phyloP scores from a whole-genome alignment of 2,329 filamentous ascomycete species.

The Neonectria coccinea region DNA sequence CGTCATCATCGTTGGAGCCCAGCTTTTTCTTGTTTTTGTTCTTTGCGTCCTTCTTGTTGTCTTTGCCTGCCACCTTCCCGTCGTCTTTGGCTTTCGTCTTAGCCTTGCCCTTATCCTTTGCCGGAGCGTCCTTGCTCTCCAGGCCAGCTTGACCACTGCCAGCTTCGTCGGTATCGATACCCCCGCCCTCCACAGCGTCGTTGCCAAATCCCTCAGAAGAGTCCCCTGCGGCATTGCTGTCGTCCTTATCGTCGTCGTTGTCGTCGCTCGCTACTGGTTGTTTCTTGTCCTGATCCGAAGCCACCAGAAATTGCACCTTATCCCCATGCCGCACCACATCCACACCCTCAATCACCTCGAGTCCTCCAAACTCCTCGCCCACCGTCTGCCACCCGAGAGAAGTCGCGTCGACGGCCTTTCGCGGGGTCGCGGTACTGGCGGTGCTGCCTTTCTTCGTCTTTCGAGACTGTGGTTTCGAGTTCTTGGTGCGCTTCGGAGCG shows the following conservation, averaged over 20 bases:
- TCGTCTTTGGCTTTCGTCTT: conserved; percentile 44
- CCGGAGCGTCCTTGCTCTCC: conserved; percentile 46
- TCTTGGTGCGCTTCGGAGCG: conserved; percentile 53
- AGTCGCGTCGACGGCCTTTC: conserved; percentile 56
- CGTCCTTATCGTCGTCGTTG: conserved; percentile 50
- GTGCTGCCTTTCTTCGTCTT: conserved; percentile 48
- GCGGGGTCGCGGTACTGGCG: conserved; percentile 37
- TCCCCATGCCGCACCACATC: conserved; percentile 79
- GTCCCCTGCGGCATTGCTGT: conserved; percentile 55
- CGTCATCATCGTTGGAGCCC: conserved; percentile 47
- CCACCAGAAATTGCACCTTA: conserved; percentile 67
- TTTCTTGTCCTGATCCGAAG: conserved; percentile 36
- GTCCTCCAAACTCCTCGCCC: conserved; percentile 91
- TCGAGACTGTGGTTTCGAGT: conserved; percentile 36
- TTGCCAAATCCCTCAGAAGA: conserved; percentile 77
- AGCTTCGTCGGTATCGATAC: conserved; percentile 50
- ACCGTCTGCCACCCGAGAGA: conserved; percentile 76
- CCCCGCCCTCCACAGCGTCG: conserved; percentile 49
- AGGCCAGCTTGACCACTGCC: conserved; percentile 47
- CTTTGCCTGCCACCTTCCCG: conserved; percentile 34
- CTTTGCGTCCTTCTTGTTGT: conserved; percentile 42
- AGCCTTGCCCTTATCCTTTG: conserved; percentile 48
- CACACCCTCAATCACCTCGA: conserved; percentile 93
- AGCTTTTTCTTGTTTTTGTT: conserved; percentile 50
- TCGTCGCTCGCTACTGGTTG: conserved; percentile 46